Conservation (phyloP, 805 yeast species). For the Nakazawaea ambrosiae region DNA sequence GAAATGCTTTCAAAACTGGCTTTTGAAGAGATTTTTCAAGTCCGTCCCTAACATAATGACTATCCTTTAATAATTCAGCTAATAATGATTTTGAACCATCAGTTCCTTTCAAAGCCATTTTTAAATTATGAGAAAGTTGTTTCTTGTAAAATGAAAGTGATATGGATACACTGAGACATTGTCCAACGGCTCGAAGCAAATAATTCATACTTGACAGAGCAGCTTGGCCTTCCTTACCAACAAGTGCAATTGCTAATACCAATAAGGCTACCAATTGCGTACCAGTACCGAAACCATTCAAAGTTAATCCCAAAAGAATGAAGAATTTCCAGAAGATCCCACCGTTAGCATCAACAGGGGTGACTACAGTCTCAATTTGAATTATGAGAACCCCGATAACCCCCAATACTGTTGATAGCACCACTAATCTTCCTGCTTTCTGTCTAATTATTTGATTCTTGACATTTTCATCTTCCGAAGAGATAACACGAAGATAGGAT, state of each 20-base stretch:
- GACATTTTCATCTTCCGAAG: slow-evolving; percentile 10
- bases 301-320: slow-evolving; percentile 21
- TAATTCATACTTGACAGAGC: slow-evolving; percentile 42
- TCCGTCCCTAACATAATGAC: slow-evolving; percentile 23
- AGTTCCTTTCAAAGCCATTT: not conserved
- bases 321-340: slow-evolving; percentile 22
- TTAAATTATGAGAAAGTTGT: not conserved
- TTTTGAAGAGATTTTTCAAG: slow-evolving; percentile 18
- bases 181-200: slow-evolving; percentile 42
- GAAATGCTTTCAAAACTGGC: slow-evolving; percentile 23
- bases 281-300: slow-evolving; percentile 33
- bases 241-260: slow-evolving; percentile 35
- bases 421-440: slow-evolving; percentile 17
- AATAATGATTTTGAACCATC: slow-evolving; percentile 5
- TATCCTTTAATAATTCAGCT: slow-evolving; percentile 18
- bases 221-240: slow-evolving; percentile 39
- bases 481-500: slow-evolving; percentile 18
- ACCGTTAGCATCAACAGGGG: slow-evolving; percentile 2
- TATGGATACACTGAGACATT: slow-evolving; percentile 38
- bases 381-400: slow-evolving; percentile 2
- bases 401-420: slow-evolving; percentile 4
- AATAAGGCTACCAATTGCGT: slow-evolving; percentile 31
- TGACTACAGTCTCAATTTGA: not conserved
- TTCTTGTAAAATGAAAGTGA: slow-evolving; percentile 16
- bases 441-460: slow-evolving; percentile 13